phyloP scores from a whole-genome alignment of 805 yeast genomes.

The Hanseniaspora lachancei region DNA sequence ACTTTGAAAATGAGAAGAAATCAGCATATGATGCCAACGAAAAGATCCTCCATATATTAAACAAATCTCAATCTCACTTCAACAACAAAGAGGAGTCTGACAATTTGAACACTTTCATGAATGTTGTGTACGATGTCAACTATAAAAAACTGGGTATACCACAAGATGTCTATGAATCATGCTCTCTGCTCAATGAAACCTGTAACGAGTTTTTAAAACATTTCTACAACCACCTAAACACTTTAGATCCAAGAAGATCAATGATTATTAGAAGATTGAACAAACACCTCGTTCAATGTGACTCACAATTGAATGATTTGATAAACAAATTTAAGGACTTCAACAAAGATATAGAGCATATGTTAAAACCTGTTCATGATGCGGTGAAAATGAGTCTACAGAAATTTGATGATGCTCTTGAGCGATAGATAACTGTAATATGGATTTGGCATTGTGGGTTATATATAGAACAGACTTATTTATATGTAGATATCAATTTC shows the following conservation, averaged over 20 bases:
- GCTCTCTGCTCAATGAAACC: slow-evolving; percentile 54
- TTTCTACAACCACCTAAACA: slow-evolving; percentile 54
- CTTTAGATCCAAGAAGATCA: slow-evolving; percentile 36
- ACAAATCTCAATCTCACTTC: not conserved
- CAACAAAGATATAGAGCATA: not conserved
- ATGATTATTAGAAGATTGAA: slow-evolving; percentile 34
- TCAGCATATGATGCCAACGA: not conserved
- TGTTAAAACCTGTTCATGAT: slow-evolving; percentile 6
- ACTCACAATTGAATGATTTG: slow-evolving; percentile 36
- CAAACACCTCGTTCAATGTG: slow-evolving; percentile 35
- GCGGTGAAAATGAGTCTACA: slow-evolving; percentile 12
- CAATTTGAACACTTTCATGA: not conserved
- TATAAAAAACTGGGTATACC: slow-evolving; percentile 6
- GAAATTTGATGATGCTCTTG: slow-evolving; percentile 8
- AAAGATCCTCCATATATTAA: not conserved
- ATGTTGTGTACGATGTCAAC: slow-evolving; percentile 6
- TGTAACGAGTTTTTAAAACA: slow-evolving; percentile 64
- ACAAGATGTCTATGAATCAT: slow-evolving; percentile 32
- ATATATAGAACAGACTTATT: no score
- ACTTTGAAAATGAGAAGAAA: slow-evolving; percentile 17
- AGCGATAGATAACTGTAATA: not conserved
- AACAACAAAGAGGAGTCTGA: slow-evolving; percentile 26
- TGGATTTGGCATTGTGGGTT: no score
- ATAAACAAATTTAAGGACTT: slow-evolving; percentile 24
- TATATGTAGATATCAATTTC: no score